A percentile compares a stretch with the other conserved stretches of the same genome.
Conservation (phyloP, 2,329 filamentous ascomycete species). For the Apiospora saccharicola region DNA sequence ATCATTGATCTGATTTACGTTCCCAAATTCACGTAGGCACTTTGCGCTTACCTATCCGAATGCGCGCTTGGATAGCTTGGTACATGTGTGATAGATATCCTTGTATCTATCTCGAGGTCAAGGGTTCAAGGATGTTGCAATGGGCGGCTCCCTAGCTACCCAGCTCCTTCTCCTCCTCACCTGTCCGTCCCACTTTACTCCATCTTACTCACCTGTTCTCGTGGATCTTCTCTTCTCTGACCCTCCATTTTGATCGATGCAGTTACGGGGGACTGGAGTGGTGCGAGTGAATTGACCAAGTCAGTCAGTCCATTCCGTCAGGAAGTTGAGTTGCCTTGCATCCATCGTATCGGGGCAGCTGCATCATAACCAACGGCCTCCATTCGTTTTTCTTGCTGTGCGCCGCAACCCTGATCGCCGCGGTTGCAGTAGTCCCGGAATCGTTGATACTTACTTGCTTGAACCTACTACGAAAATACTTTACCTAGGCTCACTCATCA, state of each 20-base stretch:
- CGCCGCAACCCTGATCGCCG: conserved; percentile 22
- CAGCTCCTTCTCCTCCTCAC: neutral
- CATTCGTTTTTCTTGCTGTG: conserved; percentile 14
- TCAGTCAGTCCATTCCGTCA: neutral
- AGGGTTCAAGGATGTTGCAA: neutral
- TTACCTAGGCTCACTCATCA: neutral
- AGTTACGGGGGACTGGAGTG: conserved; percentile 7
- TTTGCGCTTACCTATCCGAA: neutral
- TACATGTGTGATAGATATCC: neutral
- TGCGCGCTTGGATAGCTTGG: neutral
- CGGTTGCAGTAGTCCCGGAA: conserved; percentile 22
- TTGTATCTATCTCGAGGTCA: neutral
- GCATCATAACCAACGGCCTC: conserved; percentile 21
- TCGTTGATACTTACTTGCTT: conserved; percentile 13
- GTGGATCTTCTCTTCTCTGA: conserved; percentile 10
- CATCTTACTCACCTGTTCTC: conserved; percentile 11
- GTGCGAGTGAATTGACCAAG: conserved; percentile 11
- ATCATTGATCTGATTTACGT: neutral
- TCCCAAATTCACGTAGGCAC: neutral
- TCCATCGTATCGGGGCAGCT: conserved; percentile 20
- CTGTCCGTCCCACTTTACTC: conserved; percentile 1
- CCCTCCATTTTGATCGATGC: conserved; percentile 27
- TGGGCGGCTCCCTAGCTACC: conserved; percentile 10
- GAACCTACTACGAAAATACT: neutral
- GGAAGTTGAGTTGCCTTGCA: conserved; percentile 1